Evolutionary conservation across 768 basidiomycete species (phyloP), one percentile per base, ranked within the genome.

Genomic region (Calocybe indica): DNA sequence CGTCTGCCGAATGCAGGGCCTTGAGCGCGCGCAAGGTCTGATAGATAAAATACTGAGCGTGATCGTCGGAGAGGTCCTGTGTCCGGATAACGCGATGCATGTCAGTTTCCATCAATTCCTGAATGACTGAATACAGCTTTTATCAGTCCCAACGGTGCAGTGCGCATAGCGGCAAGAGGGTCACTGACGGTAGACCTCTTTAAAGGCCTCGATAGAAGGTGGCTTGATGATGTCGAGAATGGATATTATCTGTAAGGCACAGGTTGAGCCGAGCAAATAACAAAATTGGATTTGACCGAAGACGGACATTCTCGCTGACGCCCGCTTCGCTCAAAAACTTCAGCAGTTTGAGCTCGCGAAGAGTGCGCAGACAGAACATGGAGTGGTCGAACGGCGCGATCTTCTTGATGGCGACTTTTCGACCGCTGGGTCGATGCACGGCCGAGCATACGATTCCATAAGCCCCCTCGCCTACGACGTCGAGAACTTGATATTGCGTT

Each of bases 391-490:
- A 96, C 5, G 92, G 92, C 0, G 88, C 83, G 68, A 96, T 92
- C 71, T 90, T 90, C 76, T 96, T 96, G 75, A 96, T 93, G 46
- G 94, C 94, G 51, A 98, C 95, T 65, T 92, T 92, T 50, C 90
- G 85, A 45, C 85, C 83, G 45, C 88, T 89, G 2, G 91, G 85
- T 52, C 81, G 65, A 62, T 98, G 93, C 3, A 93, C 71, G 5
- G 94, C 94, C 15, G 93, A 94, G 66, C 89, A 92, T 51, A 97
- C 94, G 59, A 95, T 88, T 43, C 95, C 95, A 61, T 95, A 94
- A 44, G 92, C 92, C 22, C 92, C 89, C 62, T 92, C 89, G 42
- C 89, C 88, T 48, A 93, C 87, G 59, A 89, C 84, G 71, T 89
- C 86, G 54, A 89, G 78, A 28, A 91, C 85, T 63, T 89, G 82